phyloP scores from a whole-genome alignment of 2,329 filamentous ascomycete genomes.

The Xylariaceae sp. region DNA sequence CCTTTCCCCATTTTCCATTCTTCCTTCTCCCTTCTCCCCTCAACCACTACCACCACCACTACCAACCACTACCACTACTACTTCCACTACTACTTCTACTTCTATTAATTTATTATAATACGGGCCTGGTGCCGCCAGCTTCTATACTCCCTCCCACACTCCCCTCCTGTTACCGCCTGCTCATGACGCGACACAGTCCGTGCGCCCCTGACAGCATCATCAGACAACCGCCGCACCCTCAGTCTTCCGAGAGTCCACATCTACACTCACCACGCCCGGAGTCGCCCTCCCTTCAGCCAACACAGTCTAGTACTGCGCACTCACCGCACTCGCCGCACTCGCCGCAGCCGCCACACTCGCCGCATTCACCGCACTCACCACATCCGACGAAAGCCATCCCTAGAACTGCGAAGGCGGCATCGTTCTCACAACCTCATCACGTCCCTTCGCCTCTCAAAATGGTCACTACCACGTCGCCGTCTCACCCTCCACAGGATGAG shows the following conservation, averaged over 20 bases:
- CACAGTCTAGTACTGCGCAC: too few species aligned
- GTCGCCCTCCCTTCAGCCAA: too few species aligned
- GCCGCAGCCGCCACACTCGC: slow-evolving; percentile 18
- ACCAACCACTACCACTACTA: too few species aligned
- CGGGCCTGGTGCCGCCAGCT: background rate
- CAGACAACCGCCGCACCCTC: slow-evolving; percentile 19
- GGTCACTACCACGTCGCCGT: slow-evolving; percentile 28
- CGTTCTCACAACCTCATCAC: slow-evolving; percentile 21
- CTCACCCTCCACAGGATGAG: slow-evolving; percentile 26
- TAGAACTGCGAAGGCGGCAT: slow-evolving; percentile 11
- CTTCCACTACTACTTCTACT: too few species aligned
- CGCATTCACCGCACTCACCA: slow-evolving; percentile 21
- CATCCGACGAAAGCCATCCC: slow-evolving; percentile 14
- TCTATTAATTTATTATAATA: background rate
- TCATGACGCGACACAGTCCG: slow-evolving; percentile 30
- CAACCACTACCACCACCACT: too few species aligned
- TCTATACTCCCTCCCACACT: background rate
- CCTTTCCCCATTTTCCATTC: background rate
- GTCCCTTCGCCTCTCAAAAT: slow-evolving; percentile 32
- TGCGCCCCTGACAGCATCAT: slow-evolving; percentile 28
- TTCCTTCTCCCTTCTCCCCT: too few species aligned
- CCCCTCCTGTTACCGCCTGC: slow-evolving; percentile 3
- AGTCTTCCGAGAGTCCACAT: slow-evolving; percentile 23
- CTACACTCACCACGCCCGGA: slow-evolving; percentile 3
- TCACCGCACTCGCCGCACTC: slow-evolving; percentile 12